Base-by-base conservation (phyloP, 208 protist genomes). In the Crithidia sp. region DNA sequence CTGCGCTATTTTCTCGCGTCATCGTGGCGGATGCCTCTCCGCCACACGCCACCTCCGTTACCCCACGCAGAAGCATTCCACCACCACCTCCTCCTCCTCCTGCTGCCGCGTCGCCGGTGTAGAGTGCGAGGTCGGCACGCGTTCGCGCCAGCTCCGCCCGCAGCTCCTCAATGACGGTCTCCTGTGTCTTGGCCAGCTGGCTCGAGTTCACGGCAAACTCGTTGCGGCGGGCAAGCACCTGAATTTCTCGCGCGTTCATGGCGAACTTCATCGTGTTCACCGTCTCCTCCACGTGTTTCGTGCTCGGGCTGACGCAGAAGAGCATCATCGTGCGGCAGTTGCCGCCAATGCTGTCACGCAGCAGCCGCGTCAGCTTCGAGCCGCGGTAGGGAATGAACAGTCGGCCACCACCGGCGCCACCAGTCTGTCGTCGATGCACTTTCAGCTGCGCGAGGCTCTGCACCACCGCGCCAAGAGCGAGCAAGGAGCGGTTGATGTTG, bases 401-500 rank as follows among this genome's bases (percentile, higher is more conserved):
- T 40, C 61, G 67, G 63, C 64, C 49, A 4, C 76, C 76, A 14
- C 64, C 57, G 13, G 47, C 50, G 13, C 74, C 74, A 17, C 47
- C 62, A 7, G 74, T 79, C 47, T 79, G 74, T 0, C 54, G 74
- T 17, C 43, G 40, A 17, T 61, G 17, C 17, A 66, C 66, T 45
- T 82, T 85, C 61, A 77, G 77, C 49, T 87, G 72, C 2, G 63
- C 87, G 10, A 98, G 79, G 14, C 88, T 88, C 70, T 97, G 97
- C 47, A 98, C 97, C 9, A 98, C 96, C 19, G 90, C 92, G 61
- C 94, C 93, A 43, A 98, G 88, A 0, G 95, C 95, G 9, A 98
- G 84, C 55, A 98, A 82, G 6, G 97, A 98, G 39, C 88, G 79
- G 67, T 98, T 98, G 73, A 98, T 98, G 74, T 95, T 98, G 63